phyloP scores from a whole-genome alignment of 208 protist genomes.

The Sergeia podlipaevii region DNA sequence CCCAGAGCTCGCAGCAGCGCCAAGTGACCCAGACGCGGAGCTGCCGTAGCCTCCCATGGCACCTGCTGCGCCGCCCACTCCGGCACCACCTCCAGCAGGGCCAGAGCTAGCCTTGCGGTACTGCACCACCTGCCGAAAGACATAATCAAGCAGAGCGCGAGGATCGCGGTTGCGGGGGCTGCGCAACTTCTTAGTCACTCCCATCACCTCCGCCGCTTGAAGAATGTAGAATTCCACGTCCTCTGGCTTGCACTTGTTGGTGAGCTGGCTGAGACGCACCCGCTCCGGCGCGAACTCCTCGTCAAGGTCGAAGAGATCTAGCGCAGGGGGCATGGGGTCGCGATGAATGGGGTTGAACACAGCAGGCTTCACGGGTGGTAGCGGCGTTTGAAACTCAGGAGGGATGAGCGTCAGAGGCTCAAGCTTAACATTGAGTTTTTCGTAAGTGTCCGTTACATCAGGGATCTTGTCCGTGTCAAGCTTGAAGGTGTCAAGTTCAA shows the following conservation, averaged over 20 bases:
- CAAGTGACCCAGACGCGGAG: neutral
- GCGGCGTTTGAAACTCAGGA: slow-evolving; percentile 94
- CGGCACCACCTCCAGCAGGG: slow-evolving; percentile 1
- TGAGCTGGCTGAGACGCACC: slow-evolving; percentile 92
- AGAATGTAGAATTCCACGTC: slow-evolving; percentile 94
- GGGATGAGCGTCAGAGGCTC: slow-evolving; percentile 95
- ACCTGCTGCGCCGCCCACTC: slow-evolving; percentile 7
- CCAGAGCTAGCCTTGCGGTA: slow-evolving; percentile 86
- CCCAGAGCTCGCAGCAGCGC: no score
- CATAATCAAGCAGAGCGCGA: slow-evolving; percentile 88
- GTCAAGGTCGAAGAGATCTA: slow-evolving; percentile 97
- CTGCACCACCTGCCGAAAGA: slow-evolving; percentile 92
- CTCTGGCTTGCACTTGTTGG: slow-evolving; percentile 95
- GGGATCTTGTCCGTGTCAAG: slow-evolving; percentile 94
- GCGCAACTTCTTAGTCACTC: slow-evolving; percentile 90
- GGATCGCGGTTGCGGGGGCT: slow-evolving; percentile 86
- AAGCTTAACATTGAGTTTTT: slow-evolving; percentile 92
- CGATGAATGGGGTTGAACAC: slow-evolving; percentile 93
- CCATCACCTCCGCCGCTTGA: slow-evolving; percentile 92
- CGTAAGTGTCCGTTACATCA: slow-evolving; percentile 88
- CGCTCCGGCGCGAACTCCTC: slow-evolving; percentile 95
- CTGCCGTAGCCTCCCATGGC: neutral
- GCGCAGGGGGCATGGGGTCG: slow-evolving; percentile 85
- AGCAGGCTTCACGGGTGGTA: slow-evolving; percentile 93
- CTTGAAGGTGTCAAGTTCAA: slow-evolving; percentile 92